Conservation (phyloP, 106 monocot genomes). For the Agapanthus africanus region DNA sequence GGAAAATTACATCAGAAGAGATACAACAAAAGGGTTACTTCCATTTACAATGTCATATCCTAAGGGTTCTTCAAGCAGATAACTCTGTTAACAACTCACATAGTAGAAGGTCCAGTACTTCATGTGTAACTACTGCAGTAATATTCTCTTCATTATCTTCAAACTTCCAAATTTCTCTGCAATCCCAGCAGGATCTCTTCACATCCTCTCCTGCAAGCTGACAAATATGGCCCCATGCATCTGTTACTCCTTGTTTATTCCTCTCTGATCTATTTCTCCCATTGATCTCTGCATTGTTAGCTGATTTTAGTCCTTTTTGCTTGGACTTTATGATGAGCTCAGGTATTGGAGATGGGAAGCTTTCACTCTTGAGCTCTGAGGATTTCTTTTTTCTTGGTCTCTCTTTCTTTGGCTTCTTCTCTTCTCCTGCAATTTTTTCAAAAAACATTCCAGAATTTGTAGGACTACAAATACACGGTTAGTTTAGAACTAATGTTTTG, state of each 20-base stretch:
- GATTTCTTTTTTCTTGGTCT: conserved; percentile 8
- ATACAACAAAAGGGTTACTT: too few relatives aligned
- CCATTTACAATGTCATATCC: background rate
- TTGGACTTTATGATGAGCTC: background rate
- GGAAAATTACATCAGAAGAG: background rate
- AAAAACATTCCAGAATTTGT: background rate
- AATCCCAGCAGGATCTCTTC: conserved; percentile 1
- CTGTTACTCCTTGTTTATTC: background rate
- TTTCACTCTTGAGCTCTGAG: conserved; percentile 1
- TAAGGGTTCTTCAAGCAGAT: background rate
- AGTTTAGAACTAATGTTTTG: too few relatives aligned
- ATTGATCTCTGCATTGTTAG: background rate
- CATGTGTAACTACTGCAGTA: background rate
- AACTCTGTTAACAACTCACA: conserved; percentile 2
- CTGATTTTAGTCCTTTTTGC: background rate
- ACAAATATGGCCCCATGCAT: conserved; percentile 5
- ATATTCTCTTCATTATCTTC: background rate
- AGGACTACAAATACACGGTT: background rate
- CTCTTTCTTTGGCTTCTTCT: conserved; percentile 4
- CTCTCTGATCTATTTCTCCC: conserved; percentile 4
- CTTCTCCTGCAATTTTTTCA: background rate
- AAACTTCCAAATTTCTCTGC: background rate
- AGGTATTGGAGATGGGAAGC: conserved; percentile 2
- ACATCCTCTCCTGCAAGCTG: background rate
- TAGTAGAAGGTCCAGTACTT: background rate